Conservation (phyloP, 768 basidiomycete species). For the Neoboletus brunneissimus region DNA sequence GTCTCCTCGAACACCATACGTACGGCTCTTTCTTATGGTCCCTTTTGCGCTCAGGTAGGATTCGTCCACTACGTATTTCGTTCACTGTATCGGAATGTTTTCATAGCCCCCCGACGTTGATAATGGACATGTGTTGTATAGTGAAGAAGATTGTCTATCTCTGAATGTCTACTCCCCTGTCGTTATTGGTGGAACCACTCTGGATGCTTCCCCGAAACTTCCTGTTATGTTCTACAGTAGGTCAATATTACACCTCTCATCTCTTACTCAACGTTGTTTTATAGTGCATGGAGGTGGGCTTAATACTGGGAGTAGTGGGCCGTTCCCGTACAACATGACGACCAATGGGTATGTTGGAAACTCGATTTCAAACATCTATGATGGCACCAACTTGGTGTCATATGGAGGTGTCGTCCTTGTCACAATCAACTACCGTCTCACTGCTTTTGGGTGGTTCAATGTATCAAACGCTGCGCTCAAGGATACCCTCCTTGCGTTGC, state of each 20-base stretch:
- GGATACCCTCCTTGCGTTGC: constrained; percentile 32
- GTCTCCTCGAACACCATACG: constrained; percentile 2
- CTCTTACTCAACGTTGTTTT: background rate
- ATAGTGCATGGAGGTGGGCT: constrained; percentile 22
- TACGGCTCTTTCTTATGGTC: constrained; percentile 12
- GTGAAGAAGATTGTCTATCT: constrained; percentile 19
- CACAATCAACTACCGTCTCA: constrained; percentile 24
- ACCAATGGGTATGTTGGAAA: constrained; percentile 18
- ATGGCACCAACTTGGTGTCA: constrained; percentile 25
- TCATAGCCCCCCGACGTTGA: constrained; percentile 13
- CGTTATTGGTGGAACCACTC: background rate
- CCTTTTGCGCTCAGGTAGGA: constrained; percentile 19
- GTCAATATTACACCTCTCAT: background rate
- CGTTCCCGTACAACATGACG: constrained; percentile 22
- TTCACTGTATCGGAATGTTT: background rate
- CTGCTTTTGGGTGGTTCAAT: constrained; percentile 24
- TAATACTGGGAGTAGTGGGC: constrained; percentile 14
- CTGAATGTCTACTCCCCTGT: constrained; percentile 21
- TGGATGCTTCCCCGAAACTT: constrained; percentile 4
- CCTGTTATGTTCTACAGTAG: constrained; percentile 23
- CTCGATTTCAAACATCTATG: constrained; percentile 20
- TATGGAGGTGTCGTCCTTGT: constrained; percentile 25
- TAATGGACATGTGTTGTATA: constrained; percentile 6
- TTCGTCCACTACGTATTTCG: background rate
- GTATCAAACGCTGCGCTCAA: constrained; percentile 27